phyloP scores from a whole-genome alignment of 2,329 filamentous ascomycete genomes.

The Hysterium pulicare region DNA sequence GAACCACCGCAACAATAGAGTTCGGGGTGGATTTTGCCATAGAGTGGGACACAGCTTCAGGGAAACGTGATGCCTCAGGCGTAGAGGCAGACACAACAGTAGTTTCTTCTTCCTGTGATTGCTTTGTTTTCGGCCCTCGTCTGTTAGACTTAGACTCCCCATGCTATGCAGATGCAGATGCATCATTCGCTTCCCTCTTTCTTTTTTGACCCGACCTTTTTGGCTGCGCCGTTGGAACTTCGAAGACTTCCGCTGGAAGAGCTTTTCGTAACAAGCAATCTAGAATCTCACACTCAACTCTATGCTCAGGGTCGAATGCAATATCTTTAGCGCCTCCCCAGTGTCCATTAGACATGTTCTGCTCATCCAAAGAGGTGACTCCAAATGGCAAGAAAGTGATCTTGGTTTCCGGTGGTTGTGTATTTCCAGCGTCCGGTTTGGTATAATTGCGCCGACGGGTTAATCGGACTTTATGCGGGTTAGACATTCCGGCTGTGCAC shows the following conservation, averaged over 20 bases:
- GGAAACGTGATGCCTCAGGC: no score
- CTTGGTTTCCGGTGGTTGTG: slow-evolving; percentile 21
- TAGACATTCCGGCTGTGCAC: slow-evolving; percentile 9
- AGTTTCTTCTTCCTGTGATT: background rate
- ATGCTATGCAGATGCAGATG: background rate
- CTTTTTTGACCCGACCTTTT: slow-evolving; percentile 3
- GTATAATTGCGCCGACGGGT: slow-evolving; percentile 24
- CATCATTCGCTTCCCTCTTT: background rate
- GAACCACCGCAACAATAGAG: background rate
- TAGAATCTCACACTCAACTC: slow-evolving; percentile 37
- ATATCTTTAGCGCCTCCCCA: slow-evolving; percentile 16
- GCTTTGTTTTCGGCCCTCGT: background rate
- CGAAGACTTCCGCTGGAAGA: slow-evolving; percentile 22
- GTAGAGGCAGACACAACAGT: background rate
- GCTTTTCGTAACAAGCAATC: slow-evolving; percentile 29
- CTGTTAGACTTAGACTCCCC: background rate
- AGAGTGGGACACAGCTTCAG: no score
- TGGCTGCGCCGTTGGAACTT: slow-evolving; percentile 13
- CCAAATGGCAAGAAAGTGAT: slow-evolving; percentile 36
- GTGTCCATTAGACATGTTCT: slow-evolving; percentile 21
- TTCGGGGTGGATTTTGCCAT: background rate
- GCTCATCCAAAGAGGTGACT: slow-evolving; percentile 26
- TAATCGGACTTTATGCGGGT: slow-evolving; percentile 28
- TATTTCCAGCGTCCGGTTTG: slow-evolving; percentile 9
- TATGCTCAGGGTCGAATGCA: slow-evolving; percentile 29